Evolutionary conservation across 2,329 filamentous ascomycete species (phyloP).

Genomic region (Pseudogymnoascus sp.): DNA sequence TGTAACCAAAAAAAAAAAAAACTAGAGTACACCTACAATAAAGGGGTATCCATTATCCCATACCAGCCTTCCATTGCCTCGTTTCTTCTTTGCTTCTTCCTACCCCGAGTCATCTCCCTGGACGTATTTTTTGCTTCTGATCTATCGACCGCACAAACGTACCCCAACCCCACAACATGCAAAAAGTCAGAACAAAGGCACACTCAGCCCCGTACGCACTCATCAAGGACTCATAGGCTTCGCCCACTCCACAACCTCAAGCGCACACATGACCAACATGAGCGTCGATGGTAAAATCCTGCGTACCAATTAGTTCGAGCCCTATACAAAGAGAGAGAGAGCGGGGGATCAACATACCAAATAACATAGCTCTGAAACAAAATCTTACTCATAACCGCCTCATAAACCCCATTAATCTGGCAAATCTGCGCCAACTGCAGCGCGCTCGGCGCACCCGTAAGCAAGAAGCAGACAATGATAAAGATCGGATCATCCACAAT

Average conservation of each 20-base stretch:
- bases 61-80: neutral
- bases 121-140: neutral
- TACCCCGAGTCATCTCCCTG: neutral
- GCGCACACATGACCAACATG: constrained; percentile 77
- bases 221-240: constrained; percentile 6
- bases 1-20: neutral
- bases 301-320: constrained; percentile 8
- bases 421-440: constrained; percentile 96
- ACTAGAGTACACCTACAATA: neutral
- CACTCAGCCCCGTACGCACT: neutral
- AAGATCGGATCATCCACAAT: constrained; percentile 98
- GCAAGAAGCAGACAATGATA: constrained; percentile 92
- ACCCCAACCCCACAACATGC: neutral
- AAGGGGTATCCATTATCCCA: neutral
- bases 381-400: constrained; percentile 86
- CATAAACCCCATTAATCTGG: constrained; percentile 94
- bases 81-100: neutral
- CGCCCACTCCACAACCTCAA: constrained; percentile 92
- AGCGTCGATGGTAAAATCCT: constrained; percentile 93
- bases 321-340: neutral
- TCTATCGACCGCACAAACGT: neutral
- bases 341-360: constrained; percentile 51
- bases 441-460: constrained; percentile 87
- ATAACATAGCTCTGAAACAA: constrained; percentile 96
- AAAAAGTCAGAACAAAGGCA: neutral